Percentiles rank a stretch among this genome's conserved stretches.
Conservation (phyloP, 2,329 filamentous ascomycete species). For the Fusarium brevicatenulatum region DNA sequence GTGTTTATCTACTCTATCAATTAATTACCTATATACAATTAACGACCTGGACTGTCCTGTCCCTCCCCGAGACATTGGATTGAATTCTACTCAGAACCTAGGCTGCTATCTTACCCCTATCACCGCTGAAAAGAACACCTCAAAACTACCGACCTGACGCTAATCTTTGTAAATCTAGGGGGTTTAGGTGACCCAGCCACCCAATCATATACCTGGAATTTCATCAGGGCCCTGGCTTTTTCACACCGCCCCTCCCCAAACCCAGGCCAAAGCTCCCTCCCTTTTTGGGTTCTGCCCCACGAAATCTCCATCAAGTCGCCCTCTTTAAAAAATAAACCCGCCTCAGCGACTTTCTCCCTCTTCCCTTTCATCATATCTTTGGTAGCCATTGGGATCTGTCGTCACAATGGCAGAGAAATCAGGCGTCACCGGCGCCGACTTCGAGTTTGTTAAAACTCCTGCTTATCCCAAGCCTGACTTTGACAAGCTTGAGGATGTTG, state of each 20-base stretch:
- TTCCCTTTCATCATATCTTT: constrained; percentile 29
- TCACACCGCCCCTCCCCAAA: constrained; percentile 35
- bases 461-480: constrained; percentile 64
- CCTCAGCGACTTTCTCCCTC: constrained; percentile 17
- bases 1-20: neutral
- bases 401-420: constrained; percentile 50
- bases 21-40: too few species aligned
- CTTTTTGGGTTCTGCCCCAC: constrained; percentile 33
- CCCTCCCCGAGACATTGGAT: constrained; percentile 17
- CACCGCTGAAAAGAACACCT: constrained; percentile 23
- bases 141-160: constrained; percentile 28
- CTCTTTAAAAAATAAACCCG: constrained; percentile 37
- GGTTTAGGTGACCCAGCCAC: neutral
- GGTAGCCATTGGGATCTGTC: constrained; percentile 43
- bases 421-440: constrained; percentile 49
- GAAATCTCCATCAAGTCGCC: constrained; percentile 20
- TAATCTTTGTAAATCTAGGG: constrained; percentile 21
- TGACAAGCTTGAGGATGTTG: constrained; percentile 71
- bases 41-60: neutral
- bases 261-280: constrained; percentile 31
- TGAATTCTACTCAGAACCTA: neutral
- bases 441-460: constrained; percentile 57
- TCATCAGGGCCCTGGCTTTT: constrained; percentile 19
- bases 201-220: constrained; percentile 11
- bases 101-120: constrained; percentile 19